Evolutionary conservation across 2,329 filamentous ascomycete species (phyloP).

Genomic region (Cladosporium cucumerinum): DNA sequence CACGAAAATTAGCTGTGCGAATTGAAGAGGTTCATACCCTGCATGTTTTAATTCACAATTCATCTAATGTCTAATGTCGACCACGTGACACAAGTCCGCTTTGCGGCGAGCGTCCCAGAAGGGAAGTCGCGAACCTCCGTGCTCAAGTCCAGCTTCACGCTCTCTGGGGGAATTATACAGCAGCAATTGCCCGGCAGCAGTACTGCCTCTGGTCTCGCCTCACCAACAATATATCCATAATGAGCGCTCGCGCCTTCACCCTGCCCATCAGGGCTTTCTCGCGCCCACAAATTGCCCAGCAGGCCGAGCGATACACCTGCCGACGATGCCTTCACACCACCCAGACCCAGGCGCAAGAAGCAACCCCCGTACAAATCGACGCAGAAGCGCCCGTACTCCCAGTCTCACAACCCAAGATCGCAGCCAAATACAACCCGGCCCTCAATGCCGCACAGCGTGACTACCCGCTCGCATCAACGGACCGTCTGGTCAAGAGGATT

Average conservation of each 20-base stretch:
- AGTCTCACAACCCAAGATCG: neutral
- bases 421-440: conserved; percentile 18
- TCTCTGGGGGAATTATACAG: conserved; percentile 9
- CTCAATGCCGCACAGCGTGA: conserved; percentile 21
- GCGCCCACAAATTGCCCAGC: conserved; percentile 15
- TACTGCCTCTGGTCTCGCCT: neutral
- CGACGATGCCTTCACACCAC: conserved; percentile 32
- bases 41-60: neutral
- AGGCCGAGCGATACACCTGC: conserved; percentile 30
- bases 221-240: conserved; percentile 17
- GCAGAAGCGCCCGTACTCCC: conserved; percentile 12
- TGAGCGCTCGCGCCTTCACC: conserved; percentile 27
- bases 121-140: conserved; percentile 8
- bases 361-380: conserved; percentile 12
- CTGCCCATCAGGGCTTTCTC: conserved; percentile 27
- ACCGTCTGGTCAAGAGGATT: conserved; percentile 25
- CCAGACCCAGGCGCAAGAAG: conserved; percentile 20
- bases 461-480: conserved; percentile 22
- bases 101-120: conserved; percentile 6
- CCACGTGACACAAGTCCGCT: neutral
- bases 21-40: neutral
- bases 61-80: neutral
- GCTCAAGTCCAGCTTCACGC: conserved; percentile 10
- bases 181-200: neutral
- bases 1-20: neutral